Conservation (phyloP, 345 rosid genomes). For the Pugionium cornutum region DNA sequence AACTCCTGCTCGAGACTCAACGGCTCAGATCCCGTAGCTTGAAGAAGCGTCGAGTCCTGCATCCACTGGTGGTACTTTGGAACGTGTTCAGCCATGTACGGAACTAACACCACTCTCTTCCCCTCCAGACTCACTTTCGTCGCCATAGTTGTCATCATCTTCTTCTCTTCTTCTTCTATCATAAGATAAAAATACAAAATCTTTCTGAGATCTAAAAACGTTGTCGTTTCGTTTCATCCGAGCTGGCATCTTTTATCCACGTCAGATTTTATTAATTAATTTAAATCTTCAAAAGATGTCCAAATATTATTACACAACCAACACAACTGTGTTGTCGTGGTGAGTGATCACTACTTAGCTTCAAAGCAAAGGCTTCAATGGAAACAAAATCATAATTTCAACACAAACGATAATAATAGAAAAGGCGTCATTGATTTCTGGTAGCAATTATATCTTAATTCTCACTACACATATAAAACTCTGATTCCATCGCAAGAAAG, state of each 20-base stretch:
- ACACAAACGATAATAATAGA: background rate
- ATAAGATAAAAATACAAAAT: too few relatives aligned
- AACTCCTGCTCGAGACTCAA: slow-evolving; percentile 80
- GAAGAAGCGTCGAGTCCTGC: slow-evolving; percentile 80
- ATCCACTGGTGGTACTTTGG: slow-evolving; percentile 86
- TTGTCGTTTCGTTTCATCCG: background rate
- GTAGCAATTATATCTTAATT: slow-evolving; percentile 13
- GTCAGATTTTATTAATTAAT: slow-evolving; percentile 23
- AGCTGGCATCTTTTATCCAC: slow-evolving; percentile 15
- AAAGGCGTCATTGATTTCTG: slow-evolving; percentile 17
- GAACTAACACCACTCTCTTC: slow-evolving; percentile 69
- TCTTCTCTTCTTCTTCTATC: background rate
- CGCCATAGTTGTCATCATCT: slow-evolving; percentile 19
- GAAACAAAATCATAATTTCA: slow-evolving; percentile 26
- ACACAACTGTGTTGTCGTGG: slow-evolving; percentile 29
- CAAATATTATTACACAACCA: slow-evolving; percentile 41
- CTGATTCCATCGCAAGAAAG: background rate
- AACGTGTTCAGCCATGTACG: slow-evolving; percentile 81
- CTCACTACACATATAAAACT: slow-evolving; percentile 11
- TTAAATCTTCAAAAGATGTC: slow-evolving; percentile 21
- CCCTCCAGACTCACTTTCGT: slow-evolving; percentile 75
- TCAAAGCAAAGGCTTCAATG: slow-evolving; percentile 50
- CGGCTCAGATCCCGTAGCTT: slow-evolving; percentile 89
- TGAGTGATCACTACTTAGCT: slow-evolving; percentile 49
- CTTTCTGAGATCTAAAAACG: background rate